A percentile compares a stretch with the other conserved stretches of the same genome.
Evolutionary conservation across 345 rosid genomes (phyloP).

Genomic region (Reutealis trisperma): DNA sequence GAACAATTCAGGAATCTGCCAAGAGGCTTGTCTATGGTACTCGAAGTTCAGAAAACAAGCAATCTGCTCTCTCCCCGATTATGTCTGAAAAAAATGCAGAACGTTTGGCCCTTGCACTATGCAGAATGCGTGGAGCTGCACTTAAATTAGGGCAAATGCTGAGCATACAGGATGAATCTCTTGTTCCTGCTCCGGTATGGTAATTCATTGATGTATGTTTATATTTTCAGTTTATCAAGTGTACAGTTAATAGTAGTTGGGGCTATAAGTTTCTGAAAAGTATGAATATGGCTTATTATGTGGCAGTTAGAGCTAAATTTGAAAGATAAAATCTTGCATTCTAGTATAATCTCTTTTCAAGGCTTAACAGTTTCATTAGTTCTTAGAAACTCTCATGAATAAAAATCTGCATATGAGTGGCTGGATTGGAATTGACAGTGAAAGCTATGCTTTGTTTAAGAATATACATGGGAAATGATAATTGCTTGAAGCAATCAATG

Average conservation of each 20-base stretch:
- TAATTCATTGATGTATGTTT: conserved; percentile 1
- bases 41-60: conserved; percentile 49
- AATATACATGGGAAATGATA: too few relatives aligned
- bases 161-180: conserved; percentile 96
- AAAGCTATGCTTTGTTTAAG: background rate
- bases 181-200: conserved; percentile 94
- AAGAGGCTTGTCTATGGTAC: conserved; percentile 77
- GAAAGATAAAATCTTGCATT: background rate
- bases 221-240: background rate
- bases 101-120: conserved; percentile 82
- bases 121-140: conserved; percentile 99
- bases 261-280: background rate
- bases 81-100: conserved; percentile 90
- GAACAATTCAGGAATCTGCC: conserved; percentile 85
- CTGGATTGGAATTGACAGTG: background rate
- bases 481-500: background rate
- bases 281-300: background rate
- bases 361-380: background rate
- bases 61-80: conserved; percentile 69
- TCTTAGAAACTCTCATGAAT: background rate
- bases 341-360: background rate
- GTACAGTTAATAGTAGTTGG: background rate
- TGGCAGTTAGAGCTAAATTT: background rate
- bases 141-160: conserved; percentile 96
- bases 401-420: background rate